These are phyloP conservation scores for Pichia inconspicua DNA, from an alignment of 1,139 yeast species.

Conservation along the genomic window DNA sequence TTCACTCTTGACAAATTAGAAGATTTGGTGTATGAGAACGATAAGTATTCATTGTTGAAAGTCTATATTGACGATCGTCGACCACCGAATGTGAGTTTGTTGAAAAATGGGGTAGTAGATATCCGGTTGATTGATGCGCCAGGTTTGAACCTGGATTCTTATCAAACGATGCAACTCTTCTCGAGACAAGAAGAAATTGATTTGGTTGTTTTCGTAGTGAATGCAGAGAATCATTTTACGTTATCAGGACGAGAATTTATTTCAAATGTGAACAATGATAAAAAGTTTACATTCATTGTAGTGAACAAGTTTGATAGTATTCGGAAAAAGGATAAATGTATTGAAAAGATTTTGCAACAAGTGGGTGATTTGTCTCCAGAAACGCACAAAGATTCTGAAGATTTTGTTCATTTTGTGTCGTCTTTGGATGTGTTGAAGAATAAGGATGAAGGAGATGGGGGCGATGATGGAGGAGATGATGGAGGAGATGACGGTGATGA, in stretches of 20 bases:
- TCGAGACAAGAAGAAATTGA: constrained; percentile 97
- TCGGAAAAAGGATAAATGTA: constrained; percentile 71
- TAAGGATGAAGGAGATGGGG: constrained; percentile 21
- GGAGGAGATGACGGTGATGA: constrained; percentile 23
- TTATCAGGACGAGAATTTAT: constrained; percentile 91
- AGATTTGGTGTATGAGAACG: constrained; percentile 66
- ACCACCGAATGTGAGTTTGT: constrained; percentile 58
- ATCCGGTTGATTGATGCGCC: constrained; percentile 95
- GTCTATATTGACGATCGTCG: constrained; percentile 77
- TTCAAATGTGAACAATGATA: constrained; percentile 84
- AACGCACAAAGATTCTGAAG: constrained; percentile 75
- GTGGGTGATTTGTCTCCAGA: constrained; percentile 86
- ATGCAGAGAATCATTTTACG: constrained; percentile 94
- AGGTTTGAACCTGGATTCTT: constrained; percentile 87
- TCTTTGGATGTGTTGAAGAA: constrained; percentile 40
- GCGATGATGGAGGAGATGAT: constrained; percentile 24
- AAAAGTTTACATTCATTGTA: constrained; percentile 85
- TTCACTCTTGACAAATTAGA: constrained; percentile 51
- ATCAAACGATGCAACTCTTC: constrained; percentile 90
- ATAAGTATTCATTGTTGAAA: constrained; percentile 63
- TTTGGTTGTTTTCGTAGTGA: constrained; percentile 89
- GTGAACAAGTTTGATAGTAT: constrained; percentile 88
- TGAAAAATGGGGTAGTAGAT: constrained; percentile 87
- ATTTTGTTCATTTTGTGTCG: constrained; percentile 92
- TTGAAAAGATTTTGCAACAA: constrained; percentile 69